A percentile compares a stretch with the other conserved stretches of the same genome.
phyloP scores from a whole-genome alignment of 2,329 filamentous ascomycete species.

The Cladosporium halotolerans region DNA sequence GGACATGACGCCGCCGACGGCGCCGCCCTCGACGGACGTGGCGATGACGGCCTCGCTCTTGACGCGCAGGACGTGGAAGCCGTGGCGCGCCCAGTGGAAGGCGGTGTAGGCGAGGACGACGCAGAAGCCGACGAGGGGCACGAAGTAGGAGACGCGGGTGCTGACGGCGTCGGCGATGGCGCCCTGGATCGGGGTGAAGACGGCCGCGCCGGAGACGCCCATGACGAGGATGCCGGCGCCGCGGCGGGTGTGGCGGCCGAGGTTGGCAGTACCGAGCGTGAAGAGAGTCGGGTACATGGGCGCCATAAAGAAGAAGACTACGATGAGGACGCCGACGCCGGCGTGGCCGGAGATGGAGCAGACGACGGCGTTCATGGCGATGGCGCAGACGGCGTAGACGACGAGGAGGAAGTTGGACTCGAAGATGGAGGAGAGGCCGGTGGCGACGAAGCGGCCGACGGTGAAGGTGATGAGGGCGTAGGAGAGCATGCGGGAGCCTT shows the following conservation, averaged over 20 bases:
- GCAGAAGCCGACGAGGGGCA: constrained; percentile 39
- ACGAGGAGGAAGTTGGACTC: constrained; percentile 33
- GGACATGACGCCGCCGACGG: constrained; percentile 28
- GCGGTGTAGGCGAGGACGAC: constrained; percentile 33
- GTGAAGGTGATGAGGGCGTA: constrained; percentile 36
- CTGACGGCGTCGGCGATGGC: constrained; percentile 35
- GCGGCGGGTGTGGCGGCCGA: constrained; percentile 34
- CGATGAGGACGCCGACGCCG: constrained; percentile 31
- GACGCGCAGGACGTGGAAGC: constrained; percentile 28
- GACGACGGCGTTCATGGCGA: constrained; percentile 31
- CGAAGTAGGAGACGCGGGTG: constrained; percentile 40
- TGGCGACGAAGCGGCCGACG: constrained; percentile 36
- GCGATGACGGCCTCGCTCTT: constrained; percentile 28
- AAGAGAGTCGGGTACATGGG: constrained; percentile 36
- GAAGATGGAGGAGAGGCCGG: constrained; percentile 29
- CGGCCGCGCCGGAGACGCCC: constrained; percentile 32
- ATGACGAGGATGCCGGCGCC: constrained; percentile 38
- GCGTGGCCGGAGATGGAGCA: constrained; percentile 27
- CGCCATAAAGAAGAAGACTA: constrained; percentile 34
- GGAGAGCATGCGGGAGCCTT: constrained; percentile 33
- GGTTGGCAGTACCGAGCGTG: constrained; percentile 35
- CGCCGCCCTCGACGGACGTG: constrained; percentile 26
- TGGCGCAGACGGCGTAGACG: constrained; percentile 28
- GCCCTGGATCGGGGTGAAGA: constrained; percentile 34
- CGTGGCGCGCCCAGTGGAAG: constrained; percentile 29